Percentiles rank a stretch among this genome's conserved stretches.
These are phyloP conservation scores for Suillus americanus DNA, from an alignment of 768 basidiomycete species.

Conservation along the genomic window DNA sequence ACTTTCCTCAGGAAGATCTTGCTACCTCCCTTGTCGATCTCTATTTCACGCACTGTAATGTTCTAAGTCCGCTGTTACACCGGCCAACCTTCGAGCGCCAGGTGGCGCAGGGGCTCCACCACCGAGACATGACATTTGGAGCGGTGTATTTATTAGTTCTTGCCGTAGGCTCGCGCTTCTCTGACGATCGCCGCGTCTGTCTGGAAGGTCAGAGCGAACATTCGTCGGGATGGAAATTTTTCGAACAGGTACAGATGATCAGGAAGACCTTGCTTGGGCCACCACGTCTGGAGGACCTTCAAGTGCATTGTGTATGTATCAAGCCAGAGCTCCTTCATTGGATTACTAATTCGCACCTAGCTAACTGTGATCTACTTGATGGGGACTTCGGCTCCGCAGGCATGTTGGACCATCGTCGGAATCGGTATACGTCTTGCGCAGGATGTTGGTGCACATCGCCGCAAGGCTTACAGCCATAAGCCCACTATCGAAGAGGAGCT, in stretches of 20 bases:
- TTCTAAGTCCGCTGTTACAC: slow-evolving; percentile 70
- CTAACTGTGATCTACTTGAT: slow-evolving; percentile 54
- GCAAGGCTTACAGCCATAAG: slow-evolving; percentile 29
- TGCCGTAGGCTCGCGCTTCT: slow-evolving; percentile 59
- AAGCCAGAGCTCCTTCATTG: slow-evolving; percentile 8
- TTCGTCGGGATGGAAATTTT: slow-evolving; percentile 53
- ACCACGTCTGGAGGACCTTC: slow-evolving; percentile 68
- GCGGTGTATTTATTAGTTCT: slow-evolving; percentile 67
- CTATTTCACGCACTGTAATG: slow-evolving; percentile 62
- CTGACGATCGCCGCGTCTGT: slow-evolving; percentile 56
- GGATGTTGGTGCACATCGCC: slow-evolving; percentile 57
- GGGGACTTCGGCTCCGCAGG: slow-evolving; percentile 59
- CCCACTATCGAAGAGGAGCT: slow-evolving; percentile 53
- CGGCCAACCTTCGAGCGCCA: slow-evolving; percentile 62
- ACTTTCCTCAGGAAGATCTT: slow-evolving; percentile 54
- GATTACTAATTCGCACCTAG: slow-evolving; percentile 29
- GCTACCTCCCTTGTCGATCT: slow-evolving; percentile 51
- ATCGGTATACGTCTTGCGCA: slow-evolving; percentile 57
- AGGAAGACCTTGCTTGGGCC: slow-evolving; percentile 56
- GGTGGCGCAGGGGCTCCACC: slow-evolving; percentile 49
- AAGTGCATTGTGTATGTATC: slow-evolving; percentile 56
- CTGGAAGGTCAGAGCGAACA: slow-evolving; percentile 40
- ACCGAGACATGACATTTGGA: slow-evolving; percentile 51
- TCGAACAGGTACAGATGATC: slow-evolving; percentile 55
- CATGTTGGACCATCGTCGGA: slow-evolving; percentile 68